Evolutionary conservation across 352 stramenopile genomes (phyloP).

Genomic region (Bremia lactucae): DNA sequence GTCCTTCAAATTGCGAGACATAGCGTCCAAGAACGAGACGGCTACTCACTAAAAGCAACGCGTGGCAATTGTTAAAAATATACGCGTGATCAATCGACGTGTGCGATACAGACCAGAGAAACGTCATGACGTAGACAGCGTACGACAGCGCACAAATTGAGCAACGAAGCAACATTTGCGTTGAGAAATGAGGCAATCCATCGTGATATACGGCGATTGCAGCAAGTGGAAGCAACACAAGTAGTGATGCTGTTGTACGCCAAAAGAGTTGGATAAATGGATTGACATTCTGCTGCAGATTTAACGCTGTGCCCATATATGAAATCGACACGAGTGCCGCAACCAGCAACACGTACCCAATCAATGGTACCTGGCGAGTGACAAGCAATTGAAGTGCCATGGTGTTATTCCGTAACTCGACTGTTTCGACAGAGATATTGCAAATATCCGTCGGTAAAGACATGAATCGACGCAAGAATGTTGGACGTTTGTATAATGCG

Average conservation of each 20-base stretch:
- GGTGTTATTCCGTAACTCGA: slow-evolving; percentile 50
- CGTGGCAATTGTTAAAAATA: slow-evolving; percentile 85
- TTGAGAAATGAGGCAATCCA: slow-evolving; percentile 47
- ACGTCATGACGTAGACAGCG: slow-evolving; percentile 72
- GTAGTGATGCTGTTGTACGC: slow-evolving; percentile 59
- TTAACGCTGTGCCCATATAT: slow-evolving; percentile 60
- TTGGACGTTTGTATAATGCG: slow-evolving; percentile 40
- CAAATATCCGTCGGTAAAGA: slow-evolving; percentile 59
- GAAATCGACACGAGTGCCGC: slow-evolving; percentile 65
- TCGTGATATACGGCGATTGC: slow-evolving; percentile 39
- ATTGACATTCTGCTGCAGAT: slow-evolving; percentile 59
- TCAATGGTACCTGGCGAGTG: slow-evolving; percentile 58
- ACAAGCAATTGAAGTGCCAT: slow-evolving; percentile 68
- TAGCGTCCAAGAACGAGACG: slow-evolving; percentile 46
- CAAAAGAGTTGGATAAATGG: slow-evolving; percentile 82
- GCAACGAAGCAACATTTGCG: slow-evolving; percentile 51
- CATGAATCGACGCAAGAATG: slow-evolving; percentile 45
- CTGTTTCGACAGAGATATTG: slow-evolving; percentile 61
- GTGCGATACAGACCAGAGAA: slow-evolving; percentile 62
- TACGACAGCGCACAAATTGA: slow-evolving; percentile 57
- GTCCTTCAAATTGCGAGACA: slow-evolving; percentile 63
- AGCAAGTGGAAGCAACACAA: slow-evolving; percentile 61
- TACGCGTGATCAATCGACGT: slow-evolving; percentile 78
- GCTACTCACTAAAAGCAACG: slow-evolving; percentile 64
- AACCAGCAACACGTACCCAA: slow-evolving; percentile 67